Evolutionary conservation across 2,329 filamentous ascomycete genomes (phyloP).

Genomic region (Scedosporium apiospermum): DNA sequence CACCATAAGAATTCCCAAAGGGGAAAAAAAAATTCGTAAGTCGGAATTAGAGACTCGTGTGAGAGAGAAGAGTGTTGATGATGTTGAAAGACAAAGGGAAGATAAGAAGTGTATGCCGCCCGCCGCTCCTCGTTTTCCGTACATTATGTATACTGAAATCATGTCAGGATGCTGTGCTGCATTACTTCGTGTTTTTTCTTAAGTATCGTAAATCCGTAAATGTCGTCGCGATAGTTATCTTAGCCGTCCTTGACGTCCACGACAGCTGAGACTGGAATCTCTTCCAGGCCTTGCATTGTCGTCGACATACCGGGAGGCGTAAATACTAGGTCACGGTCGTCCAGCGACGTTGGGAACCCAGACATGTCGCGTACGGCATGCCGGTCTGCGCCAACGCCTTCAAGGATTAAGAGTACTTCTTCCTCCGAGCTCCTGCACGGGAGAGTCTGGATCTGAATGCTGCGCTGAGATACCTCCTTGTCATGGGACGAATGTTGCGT

Average conservation of each 20-base stretch:
- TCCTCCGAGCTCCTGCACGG: neutral
- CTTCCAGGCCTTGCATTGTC: neutral
- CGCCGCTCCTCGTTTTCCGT: no score
- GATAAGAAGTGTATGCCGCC: neutral
- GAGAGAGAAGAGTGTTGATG: neutral
- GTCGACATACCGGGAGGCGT: neutral
- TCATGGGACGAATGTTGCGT: neutral
- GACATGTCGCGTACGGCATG: neutral
- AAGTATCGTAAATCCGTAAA: neutral
- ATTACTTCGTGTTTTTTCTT: neutral
- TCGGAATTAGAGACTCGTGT: neutral
- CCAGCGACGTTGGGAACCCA: neutral
- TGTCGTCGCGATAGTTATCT: neutral
- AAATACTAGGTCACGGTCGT: neutral
- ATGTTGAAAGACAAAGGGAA: neutral
- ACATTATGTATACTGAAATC: neutral
- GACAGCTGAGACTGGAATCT: neutral
- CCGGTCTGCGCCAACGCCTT: neutral
- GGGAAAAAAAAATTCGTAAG: neutral
- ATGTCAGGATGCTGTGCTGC: neutral
- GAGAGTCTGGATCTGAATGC: neutral
- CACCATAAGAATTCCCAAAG: neutral
- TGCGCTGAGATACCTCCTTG: neutral
- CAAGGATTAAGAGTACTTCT: neutral
- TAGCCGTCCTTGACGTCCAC: neutral